phyloP scores from a whole-genome alignment of 768 basidiomycete genomes.

The Collybia sordida region DNA sequence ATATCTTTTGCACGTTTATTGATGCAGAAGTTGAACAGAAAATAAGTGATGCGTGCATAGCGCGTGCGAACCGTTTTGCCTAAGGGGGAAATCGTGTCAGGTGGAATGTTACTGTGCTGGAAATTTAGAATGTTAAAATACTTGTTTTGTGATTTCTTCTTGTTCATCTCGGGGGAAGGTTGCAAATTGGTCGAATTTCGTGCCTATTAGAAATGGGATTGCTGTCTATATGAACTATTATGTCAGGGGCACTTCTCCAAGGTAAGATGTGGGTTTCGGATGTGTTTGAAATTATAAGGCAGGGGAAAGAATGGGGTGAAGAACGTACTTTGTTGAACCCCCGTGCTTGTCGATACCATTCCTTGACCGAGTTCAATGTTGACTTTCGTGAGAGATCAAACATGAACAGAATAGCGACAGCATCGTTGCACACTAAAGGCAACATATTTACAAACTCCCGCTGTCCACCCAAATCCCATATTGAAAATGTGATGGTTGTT shows the following conservation, averaged over 20 bases:
- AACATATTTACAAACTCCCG: constrained; percentile 99
- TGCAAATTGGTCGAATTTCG: constrained; percentile 96
- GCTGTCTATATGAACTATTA: constrained; percentile 69
- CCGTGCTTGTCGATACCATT: constrained; percentile 99
- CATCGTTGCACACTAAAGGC: constrained; percentile 97
- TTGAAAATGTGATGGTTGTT: constrained; percentile 99
- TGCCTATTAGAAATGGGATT: constrained; percentile 97
- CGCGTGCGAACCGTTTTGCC: constrained; percentile 97
- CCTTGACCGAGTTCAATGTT: constrained; percentile 97
- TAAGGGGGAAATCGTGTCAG: constrained; percentile 24
- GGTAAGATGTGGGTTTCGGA: neutral
- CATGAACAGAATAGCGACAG: constrained; percentile 99
- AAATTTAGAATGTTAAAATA: constrained; percentile 21
- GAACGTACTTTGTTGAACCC: constrained; percentile 94
- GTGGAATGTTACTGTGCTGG: too few species aligned
- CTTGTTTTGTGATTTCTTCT: constrained; percentile 99
- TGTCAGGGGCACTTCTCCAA: neutral
- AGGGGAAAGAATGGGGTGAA: neutral
- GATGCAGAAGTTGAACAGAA: constrained; percentile 99
- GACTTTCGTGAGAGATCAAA: constrained; percentile 98
- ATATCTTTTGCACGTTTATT: constrained; percentile 99
- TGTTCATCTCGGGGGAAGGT: constrained; percentile 97
- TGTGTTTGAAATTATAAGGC: neutral
- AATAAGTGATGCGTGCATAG: constrained; percentile 99
- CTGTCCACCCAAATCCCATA: constrained; percentile 98